Base-by-base conservation (phyloP, 768 basidiomycete species). In the Leucogyrophana mollusca region DNA sequence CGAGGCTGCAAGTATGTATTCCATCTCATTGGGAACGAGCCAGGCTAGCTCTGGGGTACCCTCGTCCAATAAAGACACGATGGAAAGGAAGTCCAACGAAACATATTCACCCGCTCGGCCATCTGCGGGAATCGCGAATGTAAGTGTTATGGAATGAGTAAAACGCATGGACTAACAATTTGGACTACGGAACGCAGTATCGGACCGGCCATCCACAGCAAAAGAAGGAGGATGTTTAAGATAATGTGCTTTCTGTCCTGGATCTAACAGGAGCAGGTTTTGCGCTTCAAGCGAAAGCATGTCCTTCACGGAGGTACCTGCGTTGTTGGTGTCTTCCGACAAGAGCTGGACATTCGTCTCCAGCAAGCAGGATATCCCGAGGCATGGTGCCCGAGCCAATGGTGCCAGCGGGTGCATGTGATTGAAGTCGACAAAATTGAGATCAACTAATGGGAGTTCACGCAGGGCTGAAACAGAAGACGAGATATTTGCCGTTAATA, bases 191-290 rank as follows among this genome's bases (percentile, higher is more conserved):
- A 85, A 86, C 1, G 61, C 70, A 24, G 80, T 82, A 8, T 61
- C 59, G 3, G 58, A 51, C n/a, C 68, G 55, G 6, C 75, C 73
- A 63, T 86, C 83, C 4, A 83, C 82, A 3, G 80, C 83, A 56
- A 67, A 63, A 10, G 78, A 80, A 20, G 73, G 70, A 21, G 82
- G 64, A 59, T 74, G 66, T 2, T 57, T 49, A 32, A 77, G 50
- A 55, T 80, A 82, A 53, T 72, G 58, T 13, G 51, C 35, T 38
- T 58, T 63, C 17, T 56, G 56, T 20, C 62, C 55, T 21, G 62
- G 56, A 10, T 71, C 72, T 17, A 83, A 54, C 10, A 44, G 34
- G 16, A 52, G 41, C 7, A 59, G 53, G 43, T 72, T 72, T 27
- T 50, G 57, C 27, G 49, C 58, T 55, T 79, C 78, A 11, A 73